phyloP scores from a whole-genome alignment of 129 eudicot genomes.

The sunflower (Helianthus annuus) region DNA sequence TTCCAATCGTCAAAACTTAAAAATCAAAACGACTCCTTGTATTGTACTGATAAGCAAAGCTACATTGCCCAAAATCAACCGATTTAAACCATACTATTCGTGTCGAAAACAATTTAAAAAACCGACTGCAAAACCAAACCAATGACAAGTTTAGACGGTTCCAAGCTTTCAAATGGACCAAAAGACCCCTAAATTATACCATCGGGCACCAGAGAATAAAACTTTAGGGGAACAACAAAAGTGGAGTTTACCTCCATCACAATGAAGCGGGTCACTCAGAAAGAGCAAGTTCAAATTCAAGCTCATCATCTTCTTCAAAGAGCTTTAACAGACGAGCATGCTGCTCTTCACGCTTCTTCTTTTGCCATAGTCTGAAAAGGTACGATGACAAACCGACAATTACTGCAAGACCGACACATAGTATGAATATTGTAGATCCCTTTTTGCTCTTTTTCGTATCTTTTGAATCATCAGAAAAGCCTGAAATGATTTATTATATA shows the following conservation, averaged over 20 bases:
- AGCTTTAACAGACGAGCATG: slow-evolving; percentile 85
- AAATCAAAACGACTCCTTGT: too few species aligned
- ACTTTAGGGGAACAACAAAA: background rate
- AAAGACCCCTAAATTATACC: background rate
- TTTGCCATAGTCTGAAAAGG: slow-evolving; percentile 85
- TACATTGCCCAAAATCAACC: too few species aligned
- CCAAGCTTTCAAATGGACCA: background rate
- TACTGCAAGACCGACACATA: slow-evolving; percentile 54
- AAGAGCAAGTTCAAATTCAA: slow-evolving; percentile 91
- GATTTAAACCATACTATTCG: too few species aligned
- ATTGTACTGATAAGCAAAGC: too few species aligned
- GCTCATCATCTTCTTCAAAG: slow-evolving; percentile 95
- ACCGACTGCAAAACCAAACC: too few species aligned
- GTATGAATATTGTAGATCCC: slow-evolving; percentile 51
- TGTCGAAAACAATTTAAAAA: too few species aligned
- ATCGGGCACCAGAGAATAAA: background rate
- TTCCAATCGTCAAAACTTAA: too few species aligned
- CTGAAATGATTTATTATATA: slow-evolving; percentile 40
- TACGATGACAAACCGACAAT: slow-evolving; percentile 53
- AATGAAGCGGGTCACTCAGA: slow-evolving; percentile 38
- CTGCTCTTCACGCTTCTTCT: slow-evolving; percentile 91
- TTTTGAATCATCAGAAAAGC: slow-evolving; percentile 57
- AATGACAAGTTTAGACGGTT: too few species aligned
- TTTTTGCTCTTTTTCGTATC: slow-evolving; percentile 43
- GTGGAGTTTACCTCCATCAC: slow-evolving; percentile 17